Percentiles rank a stretch among this genome's conserved stretches.
Evolutionary conservation across 139 green algal species (phyloP).

Genomic region (Auxenochlorella pyrenoidosa): DNA sequence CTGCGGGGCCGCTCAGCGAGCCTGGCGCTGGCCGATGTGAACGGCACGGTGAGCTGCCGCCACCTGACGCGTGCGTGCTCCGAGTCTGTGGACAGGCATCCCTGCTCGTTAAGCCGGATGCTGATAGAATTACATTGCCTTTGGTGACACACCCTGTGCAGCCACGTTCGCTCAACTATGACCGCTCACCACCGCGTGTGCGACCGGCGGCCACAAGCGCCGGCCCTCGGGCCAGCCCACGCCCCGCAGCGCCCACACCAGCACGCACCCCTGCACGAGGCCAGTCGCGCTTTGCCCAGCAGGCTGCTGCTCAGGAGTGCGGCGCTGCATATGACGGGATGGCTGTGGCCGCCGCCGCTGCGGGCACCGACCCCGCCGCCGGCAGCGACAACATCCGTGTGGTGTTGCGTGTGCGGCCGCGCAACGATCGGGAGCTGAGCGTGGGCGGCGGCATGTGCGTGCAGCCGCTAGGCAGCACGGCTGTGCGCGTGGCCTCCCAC

Average conservation of each 20-base stretch:
- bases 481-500: constrained; percentile 42
- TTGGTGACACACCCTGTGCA: neutral
- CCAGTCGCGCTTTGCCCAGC: neutral
- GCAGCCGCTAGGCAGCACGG: constrained; percentile 23
- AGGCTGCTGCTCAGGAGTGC: neutral
- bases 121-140: too few relatives aligned
- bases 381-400: constrained; percentile 52
- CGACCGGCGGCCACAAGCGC: neutral
- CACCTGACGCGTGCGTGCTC: too few relatives aligned
- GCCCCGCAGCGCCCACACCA: neutral
- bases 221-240: neutral
- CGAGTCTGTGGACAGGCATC: neutral
- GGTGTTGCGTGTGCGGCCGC: constrained; percentile 54
- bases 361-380: neutral
- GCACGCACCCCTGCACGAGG: neutral
- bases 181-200: neutral
- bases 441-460: constrained; percentile 45
- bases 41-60: neutral
- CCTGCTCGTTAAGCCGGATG: too few relatives aligned
- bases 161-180: constrained; percentile 6
- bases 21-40: neutral
- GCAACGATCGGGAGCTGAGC: constrained; percentile 44
- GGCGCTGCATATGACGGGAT: neutral
- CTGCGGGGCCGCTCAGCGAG: neutral
- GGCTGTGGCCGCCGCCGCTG: neutral